Evolutionary conservation across 148 eudicot species (phyloP).

Genomic region (Rhododendron molle): DNA sequence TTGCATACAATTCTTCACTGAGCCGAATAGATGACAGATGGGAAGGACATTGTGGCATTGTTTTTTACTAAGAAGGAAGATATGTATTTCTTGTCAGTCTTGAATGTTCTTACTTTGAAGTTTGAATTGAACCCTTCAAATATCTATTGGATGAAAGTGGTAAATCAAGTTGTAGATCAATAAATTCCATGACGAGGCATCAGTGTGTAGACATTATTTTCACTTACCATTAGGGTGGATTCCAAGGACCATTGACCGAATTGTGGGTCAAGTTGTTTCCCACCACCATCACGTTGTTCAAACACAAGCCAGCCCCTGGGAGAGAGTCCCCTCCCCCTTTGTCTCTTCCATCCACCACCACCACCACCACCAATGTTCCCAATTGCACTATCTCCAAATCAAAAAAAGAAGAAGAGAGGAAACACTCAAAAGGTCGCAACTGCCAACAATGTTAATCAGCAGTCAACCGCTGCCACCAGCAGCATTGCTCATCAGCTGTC

Average conservation of each 20-base stretch:
- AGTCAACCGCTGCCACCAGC: not conserved
- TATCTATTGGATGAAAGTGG: constrained; percentile 1
- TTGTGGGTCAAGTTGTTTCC: constrained; percentile 1
- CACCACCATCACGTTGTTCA: not conserved
- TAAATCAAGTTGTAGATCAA: not conserved
- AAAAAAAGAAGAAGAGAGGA: not conserved
- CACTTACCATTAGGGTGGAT: not conserved
- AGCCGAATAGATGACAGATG: not conserved
- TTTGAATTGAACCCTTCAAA: too few relatives aligned
- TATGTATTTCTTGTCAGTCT: not conserved
- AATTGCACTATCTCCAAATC: not conserved
- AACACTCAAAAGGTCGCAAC: not conserved
- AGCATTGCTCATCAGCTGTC: not conserved
- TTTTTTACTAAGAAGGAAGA: not conserved
- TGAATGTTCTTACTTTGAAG: not conserved
- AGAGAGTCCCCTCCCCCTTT: not conserved
- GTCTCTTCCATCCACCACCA: not conserved
- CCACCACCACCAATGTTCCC: not conserved
- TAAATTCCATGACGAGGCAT: not conserved
- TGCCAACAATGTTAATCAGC: not conserved
- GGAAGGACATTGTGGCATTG: not conserved
- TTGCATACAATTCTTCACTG: not conserved
- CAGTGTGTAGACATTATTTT: not conserved
- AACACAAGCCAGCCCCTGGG: not conserved
- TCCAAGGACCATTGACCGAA: not conserved